Conservation (phyloP, 1,284 basidiomycete species). For the Grifola frondosa region DNA sequence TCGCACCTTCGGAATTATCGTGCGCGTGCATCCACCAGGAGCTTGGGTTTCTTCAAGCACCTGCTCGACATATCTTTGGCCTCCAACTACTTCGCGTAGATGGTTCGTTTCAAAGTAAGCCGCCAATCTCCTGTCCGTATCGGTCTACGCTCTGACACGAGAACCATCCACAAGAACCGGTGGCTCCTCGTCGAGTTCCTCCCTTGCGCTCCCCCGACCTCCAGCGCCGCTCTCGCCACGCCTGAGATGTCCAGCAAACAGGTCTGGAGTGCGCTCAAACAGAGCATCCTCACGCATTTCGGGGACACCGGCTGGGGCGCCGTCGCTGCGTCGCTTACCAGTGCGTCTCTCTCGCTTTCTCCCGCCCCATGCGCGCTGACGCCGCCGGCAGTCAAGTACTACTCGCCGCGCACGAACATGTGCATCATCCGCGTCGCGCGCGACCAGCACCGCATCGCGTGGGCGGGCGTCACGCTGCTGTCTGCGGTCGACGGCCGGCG, state of each 20-base stretch:
- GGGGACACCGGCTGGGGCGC: constrained; percentile 81
- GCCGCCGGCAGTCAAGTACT: constrained; percentile 71
- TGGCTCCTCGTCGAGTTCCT: constrained; percentile 79
- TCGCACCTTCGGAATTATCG: no score
- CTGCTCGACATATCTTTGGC: no score
- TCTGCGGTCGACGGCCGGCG: constrained; percentile 54
- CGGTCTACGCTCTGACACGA: constrained; percentile 1
- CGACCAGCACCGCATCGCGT: constrained; percentile 71
- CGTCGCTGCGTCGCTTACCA: constrained; percentile 63
- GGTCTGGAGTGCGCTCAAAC: constrained; percentile 64
- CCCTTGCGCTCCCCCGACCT: constrained; percentile 33
- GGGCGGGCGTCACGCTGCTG: constrained; percentile 70
- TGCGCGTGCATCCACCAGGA: no score
- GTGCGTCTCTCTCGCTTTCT: constrained; percentile 36
- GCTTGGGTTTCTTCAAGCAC: not conserved
- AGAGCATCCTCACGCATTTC: constrained; percentile 71
- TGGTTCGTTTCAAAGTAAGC: constrained; percentile 64
- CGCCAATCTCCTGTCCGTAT: not conserved
- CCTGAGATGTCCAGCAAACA: constrained; percentile 51
- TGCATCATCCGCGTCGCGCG: constrained; percentile 78
- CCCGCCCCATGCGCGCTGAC: not conserved
- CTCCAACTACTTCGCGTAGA: no score
- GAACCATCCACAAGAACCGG: constrained; percentile 52
- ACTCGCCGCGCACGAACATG: constrained; percentile 72
- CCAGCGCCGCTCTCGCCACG: constrained; percentile 4